Conservation (phyloP, 306 rosid genomes). For the Abrus precatorius region DNA sequence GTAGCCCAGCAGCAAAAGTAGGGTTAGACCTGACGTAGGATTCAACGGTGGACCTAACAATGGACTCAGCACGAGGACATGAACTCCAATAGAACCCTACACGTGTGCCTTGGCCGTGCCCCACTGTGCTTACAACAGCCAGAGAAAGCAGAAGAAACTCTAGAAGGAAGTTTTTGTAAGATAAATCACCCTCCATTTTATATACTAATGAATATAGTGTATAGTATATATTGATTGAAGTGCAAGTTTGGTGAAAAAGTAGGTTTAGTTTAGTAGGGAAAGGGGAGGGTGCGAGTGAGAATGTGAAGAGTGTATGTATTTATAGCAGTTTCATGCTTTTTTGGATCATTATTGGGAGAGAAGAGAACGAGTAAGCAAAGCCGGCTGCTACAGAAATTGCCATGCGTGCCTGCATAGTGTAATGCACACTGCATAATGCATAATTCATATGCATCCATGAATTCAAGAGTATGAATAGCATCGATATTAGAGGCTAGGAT, state of each 20-base stretch:
- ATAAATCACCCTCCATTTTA: not conserved
- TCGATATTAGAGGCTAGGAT: not conserved
- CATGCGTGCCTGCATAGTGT: not conserved
- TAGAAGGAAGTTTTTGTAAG: not conserved
- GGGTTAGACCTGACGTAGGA: constrained; percentile 25
- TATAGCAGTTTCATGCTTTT: not conserved
- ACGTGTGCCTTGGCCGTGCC: constrained; percentile 17
- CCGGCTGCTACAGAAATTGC: not conserved
- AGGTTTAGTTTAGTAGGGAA: not conserved
- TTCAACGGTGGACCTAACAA: constrained; percentile 44
- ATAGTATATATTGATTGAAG: not conserved
- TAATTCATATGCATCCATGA: not conserved
- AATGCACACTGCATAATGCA: too few relatives aligned
- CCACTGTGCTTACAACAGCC: constrained; percentile 7
- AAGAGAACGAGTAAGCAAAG: constrained; percentile 13
- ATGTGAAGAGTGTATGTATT: not conserved
- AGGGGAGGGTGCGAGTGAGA: not conserved
- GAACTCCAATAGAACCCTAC: constrained; percentile 35
- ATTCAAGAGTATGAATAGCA: not conserved
- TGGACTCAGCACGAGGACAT: constrained; percentile 48
- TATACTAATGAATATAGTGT: too few relatives aligned
- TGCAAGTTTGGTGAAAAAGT: not conserved
- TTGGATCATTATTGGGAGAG: not conserved
- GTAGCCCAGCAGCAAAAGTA: constrained; percentile 19
- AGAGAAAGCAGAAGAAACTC: not conserved